Evolutionary conservation across 192 early-diverging fungal genomes (phyloP), one percentile per base, ranked within the genome.

Genomic region (Umbelopsis sp.): DNA sequence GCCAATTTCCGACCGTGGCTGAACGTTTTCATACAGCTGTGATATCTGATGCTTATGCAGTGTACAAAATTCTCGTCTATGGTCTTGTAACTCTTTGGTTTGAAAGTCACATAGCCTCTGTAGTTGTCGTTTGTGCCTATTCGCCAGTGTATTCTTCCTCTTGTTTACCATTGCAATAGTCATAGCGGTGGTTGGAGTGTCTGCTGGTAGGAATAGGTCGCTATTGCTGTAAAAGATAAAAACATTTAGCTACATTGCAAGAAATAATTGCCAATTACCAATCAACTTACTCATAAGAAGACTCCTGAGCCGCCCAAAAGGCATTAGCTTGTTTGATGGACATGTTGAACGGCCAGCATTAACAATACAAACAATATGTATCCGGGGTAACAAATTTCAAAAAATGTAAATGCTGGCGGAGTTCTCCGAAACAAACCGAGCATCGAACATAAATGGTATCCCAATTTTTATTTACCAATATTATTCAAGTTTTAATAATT

Each of bases 221-320:
- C 17, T 31, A n/a, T 62, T 34, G 20, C 31, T 62, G 12, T 4
- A 5, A 41, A 41, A 41, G 1, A 41, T 41, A 6, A 0, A 11
- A 11, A 6, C 12, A 41, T 1, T 41, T 5, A 41, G 38, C 38
- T 41, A 11, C 12, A 41, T 41, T 41, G 7, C 38, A 6, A 41
- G 38, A 1, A 11, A 11, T 5, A 41, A 1, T 41, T n/a, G n/a
- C 38, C 7, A 41, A 41, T 0, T 1, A 41, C 20, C 0, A 32
- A 4, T 6, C 24, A 6, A 16, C 56, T 4, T 62, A 62, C 56
- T 31, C 31, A 34, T 7, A 34, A 12, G 29, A 34, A 31, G 56
- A 14, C n/a, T 62, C 56, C 34, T 62, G 56, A 34, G 56, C 56
- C 10, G 56, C 56, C 56, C 56, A 62, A 17, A 62, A 62, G 0